phyloP scores from a whole-genome alignment of 768 basidiomycete species.

The Boletus sensibilis region DNA sequence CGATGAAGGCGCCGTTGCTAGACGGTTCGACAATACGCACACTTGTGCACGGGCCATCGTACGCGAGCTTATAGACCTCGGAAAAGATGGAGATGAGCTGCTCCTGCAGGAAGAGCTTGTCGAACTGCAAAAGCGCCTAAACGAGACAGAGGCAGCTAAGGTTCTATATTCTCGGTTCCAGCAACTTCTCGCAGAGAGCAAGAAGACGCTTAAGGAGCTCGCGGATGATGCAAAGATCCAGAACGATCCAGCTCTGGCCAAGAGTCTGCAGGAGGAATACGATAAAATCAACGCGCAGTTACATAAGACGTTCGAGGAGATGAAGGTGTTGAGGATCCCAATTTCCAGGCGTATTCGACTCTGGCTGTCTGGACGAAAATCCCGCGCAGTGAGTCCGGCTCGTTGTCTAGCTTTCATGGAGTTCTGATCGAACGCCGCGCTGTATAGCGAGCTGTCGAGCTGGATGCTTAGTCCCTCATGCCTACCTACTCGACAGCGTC shows the following conservation, averaged over 20 bases:
- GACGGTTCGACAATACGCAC: background rate
- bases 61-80: background rate
- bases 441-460: constrained; percentile 5
- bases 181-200: constrained; percentile 19
- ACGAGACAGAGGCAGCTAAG: constrained; percentile 25
- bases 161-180: constrained; percentile 17
- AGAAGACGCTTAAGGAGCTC: constrained; percentile 10
- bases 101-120: constrained; percentile 24
- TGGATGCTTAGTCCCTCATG: background rate
- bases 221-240: constrained; percentile 17
- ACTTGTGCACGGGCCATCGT: background rate
- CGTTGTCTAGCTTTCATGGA: too few species aligned
- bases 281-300: constrained; percentile 6
- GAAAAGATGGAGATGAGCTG: background rate
- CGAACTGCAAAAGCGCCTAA: constrained; percentile 9
- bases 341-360: constrained; percentile 8
- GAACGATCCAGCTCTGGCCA: constrained; percentile 11
- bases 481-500: background rate
- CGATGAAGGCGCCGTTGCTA: background rate
- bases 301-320: constrained; percentile 23
- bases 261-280: constrained; percentile 13
- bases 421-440: background rate
- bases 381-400: constrained; percentile 9
- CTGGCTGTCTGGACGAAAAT: constrained; percentile 3
- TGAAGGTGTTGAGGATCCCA: constrained; percentile 19